Conservation (phyloP, 1,139 yeast genomes). For the Pichia sp. region DNA sequence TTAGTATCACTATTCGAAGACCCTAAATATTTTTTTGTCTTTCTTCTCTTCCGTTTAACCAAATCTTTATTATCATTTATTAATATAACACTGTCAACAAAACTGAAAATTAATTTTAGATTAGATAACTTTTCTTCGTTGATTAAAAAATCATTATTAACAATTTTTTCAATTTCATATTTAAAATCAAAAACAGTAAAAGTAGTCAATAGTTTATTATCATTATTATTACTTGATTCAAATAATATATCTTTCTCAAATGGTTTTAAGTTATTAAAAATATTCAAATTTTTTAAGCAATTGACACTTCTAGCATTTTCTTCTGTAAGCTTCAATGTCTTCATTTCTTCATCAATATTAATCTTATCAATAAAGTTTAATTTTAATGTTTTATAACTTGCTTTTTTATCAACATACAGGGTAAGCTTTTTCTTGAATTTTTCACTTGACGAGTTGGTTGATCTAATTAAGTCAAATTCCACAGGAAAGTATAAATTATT, state of each 20-base stretch:
- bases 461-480: conserved; percentile 20
- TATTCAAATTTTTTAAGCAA: conserved; percentile 22
- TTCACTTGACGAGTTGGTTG: conserved; percentile 33
- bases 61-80: conserved; percentile 3
- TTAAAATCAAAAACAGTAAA: conserved; percentile 53
- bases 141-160: conserved; percentile 34
- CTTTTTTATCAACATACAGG: conserved; percentile 44
- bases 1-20: not conserved
- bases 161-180: conserved; percentile 43
- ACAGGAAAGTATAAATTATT: conserved; percentile 28
- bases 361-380: conserved; percentile 19
- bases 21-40: conserved; percentile 1
- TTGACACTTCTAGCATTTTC: not conserved
- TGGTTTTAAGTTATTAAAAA: conserved; percentile 29
- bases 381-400: conserved; percentile 33
- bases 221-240: conserved; percentile 17
- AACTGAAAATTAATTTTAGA: conserved; percentile 56
- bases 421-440: conserved; percentile 43
- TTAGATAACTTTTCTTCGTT: conserved; percentile 59
- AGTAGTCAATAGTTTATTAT: conserved; percentile 20
- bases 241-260: conserved; percentile 36
- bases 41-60: conserved; percentile 4
- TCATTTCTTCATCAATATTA: conserved; percentile 7
- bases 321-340: not conserved
- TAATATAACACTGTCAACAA: conserved; percentile 38